Percentiles rank a stretch among this genome's conserved stretches.
These are phyloP conservation scores for Leptomonas seymouri DNA, from an alignment of 208 protist species.

Conservation along the genomic window DNA sequence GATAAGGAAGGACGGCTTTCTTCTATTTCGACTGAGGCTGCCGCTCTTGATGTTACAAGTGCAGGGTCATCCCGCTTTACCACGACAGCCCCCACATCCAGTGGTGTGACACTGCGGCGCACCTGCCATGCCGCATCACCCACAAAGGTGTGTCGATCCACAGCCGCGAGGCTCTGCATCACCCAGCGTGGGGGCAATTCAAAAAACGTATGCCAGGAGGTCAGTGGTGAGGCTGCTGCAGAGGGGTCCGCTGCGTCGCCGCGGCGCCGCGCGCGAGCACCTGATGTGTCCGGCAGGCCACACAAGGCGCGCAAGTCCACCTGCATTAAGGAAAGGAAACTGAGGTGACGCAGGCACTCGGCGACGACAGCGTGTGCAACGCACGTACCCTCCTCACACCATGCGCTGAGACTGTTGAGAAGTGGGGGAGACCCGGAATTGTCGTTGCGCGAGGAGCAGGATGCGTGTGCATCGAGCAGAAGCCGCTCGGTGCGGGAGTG, in stretches of 20 bases:
- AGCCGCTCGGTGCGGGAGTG: slow-evolving; percentile 28
- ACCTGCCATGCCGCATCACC: not conserved
- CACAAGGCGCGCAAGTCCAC: slow-evolving; percentile 18
- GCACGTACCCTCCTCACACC: slow-evolving; percentile 10
- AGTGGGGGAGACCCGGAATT: not conserved
- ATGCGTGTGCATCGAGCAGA: not conserved
- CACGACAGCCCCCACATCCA: slow-evolving; percentile 44
- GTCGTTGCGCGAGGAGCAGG: not conserved
- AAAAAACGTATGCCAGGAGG: slow-evolving; percentile 31
- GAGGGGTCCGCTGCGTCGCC: not conserved
- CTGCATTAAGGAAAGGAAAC: slow-evolving; percentile 14
- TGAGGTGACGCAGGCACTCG: slow-evolving; percentile 32
- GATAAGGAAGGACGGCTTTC: not conserved
- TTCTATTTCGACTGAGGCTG: not conserved
- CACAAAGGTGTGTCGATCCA: slow-evolving; percentile 10
- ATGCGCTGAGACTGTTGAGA: not conserved
- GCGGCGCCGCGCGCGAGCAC: too few relatives aligned
- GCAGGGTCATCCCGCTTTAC: not conserved
- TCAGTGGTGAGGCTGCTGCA: slow-evolving; percentile 1
- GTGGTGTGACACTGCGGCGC: slow-evolving; percentile 42
- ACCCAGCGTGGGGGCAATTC: slow-evolving; percentile 76
- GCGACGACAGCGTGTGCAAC: slow-evolving; percentile 12
- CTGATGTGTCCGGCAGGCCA: slow-evolving; percentile 1
- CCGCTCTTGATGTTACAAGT: not conserved
- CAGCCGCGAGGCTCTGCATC: slow-evolving; percentile 59